Conservation (phyloP, 2,329 filamentous ascomycete species). For the Penicillium glabrum region DNA sequence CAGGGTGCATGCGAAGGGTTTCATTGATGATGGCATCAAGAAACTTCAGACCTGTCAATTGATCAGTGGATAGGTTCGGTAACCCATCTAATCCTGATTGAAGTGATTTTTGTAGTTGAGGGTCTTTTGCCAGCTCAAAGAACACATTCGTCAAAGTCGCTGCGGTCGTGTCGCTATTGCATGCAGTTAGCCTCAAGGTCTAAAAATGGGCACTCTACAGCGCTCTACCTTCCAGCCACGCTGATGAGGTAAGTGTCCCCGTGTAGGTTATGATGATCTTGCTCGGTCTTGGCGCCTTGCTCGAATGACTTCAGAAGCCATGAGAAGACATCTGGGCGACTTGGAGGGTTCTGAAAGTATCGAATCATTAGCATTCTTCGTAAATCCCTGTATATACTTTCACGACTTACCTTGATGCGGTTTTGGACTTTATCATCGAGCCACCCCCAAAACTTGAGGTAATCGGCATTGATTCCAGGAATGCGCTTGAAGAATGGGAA, state of each 20-base stretch:
- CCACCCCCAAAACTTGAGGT: conserved; percentile 9
- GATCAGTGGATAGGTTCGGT: background rate
- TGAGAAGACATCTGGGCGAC: conserved; percentile 14
- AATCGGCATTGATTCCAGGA: conserved; percentile 13
- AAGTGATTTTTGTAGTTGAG: background rate
- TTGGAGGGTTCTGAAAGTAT: conserved; percentile 9
- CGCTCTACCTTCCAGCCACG: conserved; percentile 25
- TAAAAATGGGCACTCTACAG: background rate
- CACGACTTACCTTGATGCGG: background rate
- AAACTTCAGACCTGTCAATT: background rate
- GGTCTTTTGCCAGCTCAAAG: background rate
- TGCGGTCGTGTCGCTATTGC: conserved; percentile 3
- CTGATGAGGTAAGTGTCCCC: conserved; percentile 22
- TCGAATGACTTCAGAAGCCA: background rate
- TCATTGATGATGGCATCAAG: conserved; percentile 24
- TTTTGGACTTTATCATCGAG: background rate
- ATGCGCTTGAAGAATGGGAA: conserved; percentile 22
- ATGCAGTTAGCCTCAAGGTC: background rate
- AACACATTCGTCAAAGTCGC: background rate
- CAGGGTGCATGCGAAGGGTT: conserved; percentile 22
- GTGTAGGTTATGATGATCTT: conserved; percentile 11
- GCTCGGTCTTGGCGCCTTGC: conserved; percentile 6
- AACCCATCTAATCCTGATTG: background rate
- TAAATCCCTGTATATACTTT: background rate
- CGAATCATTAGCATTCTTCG: background rate